Conservation (phyloP, 495 filamentous ascomycete genomes). For the Staphylotrichum longicolle region DNA sequence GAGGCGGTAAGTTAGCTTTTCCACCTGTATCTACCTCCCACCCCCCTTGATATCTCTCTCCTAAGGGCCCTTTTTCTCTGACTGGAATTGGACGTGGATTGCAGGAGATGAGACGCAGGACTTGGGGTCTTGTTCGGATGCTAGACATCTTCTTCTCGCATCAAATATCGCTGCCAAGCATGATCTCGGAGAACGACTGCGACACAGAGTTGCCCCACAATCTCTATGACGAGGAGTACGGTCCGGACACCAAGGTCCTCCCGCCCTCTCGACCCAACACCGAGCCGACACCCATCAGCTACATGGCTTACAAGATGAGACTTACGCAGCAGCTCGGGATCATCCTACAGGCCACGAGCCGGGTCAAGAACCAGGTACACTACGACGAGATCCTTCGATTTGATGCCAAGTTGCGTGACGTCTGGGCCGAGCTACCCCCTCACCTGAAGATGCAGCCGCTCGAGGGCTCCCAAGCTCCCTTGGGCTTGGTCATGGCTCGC, state of each 20-base stretch:
- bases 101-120: conserved; percentile 79
- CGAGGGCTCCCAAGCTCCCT: conserved; percentile 70
- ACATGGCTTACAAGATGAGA: conserved; percentile 78
- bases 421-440: conserved; percentile 63
- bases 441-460: conserved; percentile 68
- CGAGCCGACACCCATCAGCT: conserved; percentile 83
- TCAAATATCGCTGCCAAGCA: conserved; percentile 80
- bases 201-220: conserved; percentile 87
- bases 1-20: conserved; percentile 55
- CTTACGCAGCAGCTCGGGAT: conserved; percentile 57
- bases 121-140: conserved; percentile 82
- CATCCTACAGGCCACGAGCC: conserved; percentile 51
- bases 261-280: conserved; percentile 69
- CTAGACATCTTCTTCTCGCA: conserved; percentile 87
- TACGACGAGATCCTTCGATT: conserved; percentile 82
- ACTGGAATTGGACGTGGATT: background rate
- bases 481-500: conserved; percentile 76
- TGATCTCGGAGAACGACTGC: conserved; percentile 77
- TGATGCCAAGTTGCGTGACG: conserved; percentile 69
- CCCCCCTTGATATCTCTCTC: background rate
- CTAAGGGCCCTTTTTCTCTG: background rate
- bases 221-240: conserved; percentile 91
- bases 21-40: background rate
- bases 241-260: conserved; percentile 70
- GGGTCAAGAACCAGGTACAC: conserved; percentile 49